Evolutionary conservation across 2,329 filamentous ascomycete species (phyloP), one percentile per base, ranked within the genome.

Genomic region (Herpotrichia juniperi): DNA sequence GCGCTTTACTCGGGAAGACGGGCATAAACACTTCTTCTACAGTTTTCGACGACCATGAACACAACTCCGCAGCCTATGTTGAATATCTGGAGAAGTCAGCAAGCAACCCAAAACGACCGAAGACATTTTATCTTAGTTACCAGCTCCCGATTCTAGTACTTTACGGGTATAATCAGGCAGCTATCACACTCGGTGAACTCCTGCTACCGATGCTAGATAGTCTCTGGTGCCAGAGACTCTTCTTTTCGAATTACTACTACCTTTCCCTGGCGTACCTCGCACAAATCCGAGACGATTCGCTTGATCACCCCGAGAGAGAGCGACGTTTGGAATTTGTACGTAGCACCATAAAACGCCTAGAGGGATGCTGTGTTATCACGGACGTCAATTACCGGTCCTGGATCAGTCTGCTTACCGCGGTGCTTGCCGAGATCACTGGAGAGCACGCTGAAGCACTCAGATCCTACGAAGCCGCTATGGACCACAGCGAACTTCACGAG

Each of bases 1-100:
- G 88, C 43, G 87, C 90, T 19, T 74, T 93, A 17, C 88, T 91
- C 67, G 90, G 90, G 48, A 93, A 91, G 70, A 93, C 90, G 0
- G 73, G 73, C 10, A 73, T 74, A 2, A 71, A 75, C 10, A 75
- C 81, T 9, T 73, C 86, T 0, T 64, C 78, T 0, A 77, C 81
- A 16, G 79, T 92, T 10, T 82, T 93, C 77, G 83, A 80, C 34
- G 89, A 93, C 58, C 78, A 84, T n/a, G 79, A 84, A 39, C 89
- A 93, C 63, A 80, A 83, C 49, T 79, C 83, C 1, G 59, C 69
- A 1, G 69, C 86, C 80, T 80, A 81, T 72, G 42, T 90, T 81
- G 46, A 74, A 53, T 64, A 76, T 68, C 31, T 82, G 73, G 61
- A 81, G 75, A 34, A 79, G 71, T 70, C 64, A 14, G 69, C 77